phyloP scores from a whole-genome alignment of 352 stramenopile genomes.

The Phytophthora ramorum region DNA sequence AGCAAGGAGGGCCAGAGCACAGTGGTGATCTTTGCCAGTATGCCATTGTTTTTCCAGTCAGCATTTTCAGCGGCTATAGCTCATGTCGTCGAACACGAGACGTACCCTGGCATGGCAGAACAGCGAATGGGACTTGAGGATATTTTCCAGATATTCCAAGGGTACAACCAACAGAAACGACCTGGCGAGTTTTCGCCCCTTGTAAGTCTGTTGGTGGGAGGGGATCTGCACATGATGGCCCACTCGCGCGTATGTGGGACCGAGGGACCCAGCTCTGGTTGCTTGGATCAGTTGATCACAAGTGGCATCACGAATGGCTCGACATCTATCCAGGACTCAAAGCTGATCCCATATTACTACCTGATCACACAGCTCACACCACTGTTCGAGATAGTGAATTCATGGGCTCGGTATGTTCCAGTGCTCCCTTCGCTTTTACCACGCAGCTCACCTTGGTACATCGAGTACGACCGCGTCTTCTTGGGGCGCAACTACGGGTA shows the following conservation, averaged over 20 bases:
- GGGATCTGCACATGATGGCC: constrained; percentile 68
- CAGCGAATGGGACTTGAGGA: constrained; percentile 41
- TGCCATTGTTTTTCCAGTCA: constrained; percentile 82
- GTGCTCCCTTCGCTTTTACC: constrained; percentile 27
- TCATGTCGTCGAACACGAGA: constrained; percentile 64
- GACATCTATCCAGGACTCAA: constrained; percentile 59
- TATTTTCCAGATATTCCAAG: constrained; percentile 49
- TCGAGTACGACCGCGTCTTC: constrained; percentile 50
- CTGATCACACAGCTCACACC: constrained; percentile 51
- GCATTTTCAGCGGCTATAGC: constrained; percentile 51
- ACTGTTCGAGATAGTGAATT: constrained; percentile 25
- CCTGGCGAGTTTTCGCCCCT: constrained; percentile 7
- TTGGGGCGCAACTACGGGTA: constrained; percentile 77
- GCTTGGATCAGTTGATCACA: constrained; percentile 71
- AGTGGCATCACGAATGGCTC: constrained; percentile 69
- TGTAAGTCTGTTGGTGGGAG: constrained; percentile 57
- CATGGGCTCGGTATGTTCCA: constrained; percentile 28
- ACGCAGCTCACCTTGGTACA: constrained; percentile 38
- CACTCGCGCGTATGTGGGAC: constrained; percentile 54
- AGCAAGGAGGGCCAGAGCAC: constrained; percentile 19
- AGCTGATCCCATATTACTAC: constrained; percentile 67
- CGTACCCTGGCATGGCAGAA: constrained; percentile 59
- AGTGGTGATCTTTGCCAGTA: constrained; percentile 52
- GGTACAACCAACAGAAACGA: constrained; percentile 26
- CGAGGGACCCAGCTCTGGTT: constrained; percentile 17